Evolutionary conservation across 2,329 filamentous ascomycete genomes (phyloP), one percentile per base, ranked within the genome.

Genomic region (Xylariaceae sp.): DNA sequence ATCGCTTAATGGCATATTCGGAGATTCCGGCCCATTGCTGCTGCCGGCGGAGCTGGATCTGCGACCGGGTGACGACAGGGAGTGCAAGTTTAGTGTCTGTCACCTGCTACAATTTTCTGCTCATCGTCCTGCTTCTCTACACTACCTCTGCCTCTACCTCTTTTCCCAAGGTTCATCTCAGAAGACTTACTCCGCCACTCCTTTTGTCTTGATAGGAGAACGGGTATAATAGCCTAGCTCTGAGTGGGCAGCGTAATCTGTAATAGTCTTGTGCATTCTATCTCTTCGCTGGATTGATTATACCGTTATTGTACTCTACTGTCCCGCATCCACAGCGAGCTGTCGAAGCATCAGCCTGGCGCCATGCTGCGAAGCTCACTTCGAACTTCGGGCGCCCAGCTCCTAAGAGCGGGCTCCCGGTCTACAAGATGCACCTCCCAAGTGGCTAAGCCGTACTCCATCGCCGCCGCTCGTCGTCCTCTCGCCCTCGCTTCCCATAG

Each of bases 361-460:
- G 81, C 74, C 77, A 91, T 91, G 88, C 81, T 91, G 81, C 85
- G 86, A 77, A 83, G 81, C 72, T 83, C 85, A 63, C 74, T 90
- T 64, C 80, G 81, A 67, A 81, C 81, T 74, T 83, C 84, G 74
- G 81, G 84, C 78, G 80, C 80, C 70, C 82, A 82, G 78, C 81
- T 89, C 74, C 73, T 83, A 46, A 75, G 77, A 69, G 78, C 79
- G 73, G 78, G 78, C 75, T 77, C 76, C 71, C 73, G 59, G 62
- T 67, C 72, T 29, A 67, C 71, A 50, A 69, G 67, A 69, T 70
- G 70, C 65, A 63, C 70, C 65, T 55, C 70, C 56, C 59, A 65
- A 51, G 47, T 61, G 56, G 63, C 72, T 55, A 66, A 73, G 68
- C 75, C 74, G 66, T 71, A 77, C 67, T 75, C 78, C 62, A 69